These are phyloP conservation scores for Cenchrus fungigraminus DNA, from an alignment of 176 grass and related monocot genomes.

Conservation along the genomic window DNA sequence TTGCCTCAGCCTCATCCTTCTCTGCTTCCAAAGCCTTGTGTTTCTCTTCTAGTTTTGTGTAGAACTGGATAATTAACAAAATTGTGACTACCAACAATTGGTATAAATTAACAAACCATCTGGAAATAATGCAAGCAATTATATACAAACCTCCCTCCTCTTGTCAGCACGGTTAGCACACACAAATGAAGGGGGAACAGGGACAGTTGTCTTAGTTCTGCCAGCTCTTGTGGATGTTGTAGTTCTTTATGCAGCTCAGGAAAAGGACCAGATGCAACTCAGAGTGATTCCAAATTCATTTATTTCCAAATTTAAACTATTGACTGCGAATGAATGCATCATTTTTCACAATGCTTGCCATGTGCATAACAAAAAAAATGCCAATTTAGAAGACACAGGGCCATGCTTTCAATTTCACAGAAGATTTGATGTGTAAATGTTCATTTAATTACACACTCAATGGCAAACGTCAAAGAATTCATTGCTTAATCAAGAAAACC, in stretches of 20 bases:
- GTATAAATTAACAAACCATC: not conserved
- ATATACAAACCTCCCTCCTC: constrained; percentile 62
- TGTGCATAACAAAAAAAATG: constrained; percentile 5
- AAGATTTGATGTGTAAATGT: not conserved
- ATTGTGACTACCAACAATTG: constrained; percentile 22
- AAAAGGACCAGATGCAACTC: constrained; percentile 39
- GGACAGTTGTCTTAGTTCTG: constrained; percentile 64
- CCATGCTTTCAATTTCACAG: not conserved
- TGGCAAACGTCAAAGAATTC: not conserved
- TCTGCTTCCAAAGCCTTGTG: constrained; percentile 78
- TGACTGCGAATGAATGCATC: not conserved
- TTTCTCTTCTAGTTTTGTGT: constrained; percentile 89
- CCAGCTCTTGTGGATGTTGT: constrained; percentile 52
- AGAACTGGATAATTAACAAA: constrained; percentile 61
- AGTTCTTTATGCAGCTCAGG: constrained; percentile 63
- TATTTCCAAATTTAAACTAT: constrained; percentile 36
- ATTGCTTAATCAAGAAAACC: not conserved
- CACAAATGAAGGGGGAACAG: constrained; percentile 61
- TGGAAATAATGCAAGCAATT: constrained; percentile 30
- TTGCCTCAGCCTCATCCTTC: constrained; percentile 61
- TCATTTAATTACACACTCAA: not conserved
- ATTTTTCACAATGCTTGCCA: not conserved
- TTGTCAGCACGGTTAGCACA: constrained; percentile 72
- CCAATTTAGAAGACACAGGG: constrained; percentile 17
- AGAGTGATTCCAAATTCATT: not conserved